Conservation (phyloP, 1,139 yeast species). For the Pichia sp. region DNA sequence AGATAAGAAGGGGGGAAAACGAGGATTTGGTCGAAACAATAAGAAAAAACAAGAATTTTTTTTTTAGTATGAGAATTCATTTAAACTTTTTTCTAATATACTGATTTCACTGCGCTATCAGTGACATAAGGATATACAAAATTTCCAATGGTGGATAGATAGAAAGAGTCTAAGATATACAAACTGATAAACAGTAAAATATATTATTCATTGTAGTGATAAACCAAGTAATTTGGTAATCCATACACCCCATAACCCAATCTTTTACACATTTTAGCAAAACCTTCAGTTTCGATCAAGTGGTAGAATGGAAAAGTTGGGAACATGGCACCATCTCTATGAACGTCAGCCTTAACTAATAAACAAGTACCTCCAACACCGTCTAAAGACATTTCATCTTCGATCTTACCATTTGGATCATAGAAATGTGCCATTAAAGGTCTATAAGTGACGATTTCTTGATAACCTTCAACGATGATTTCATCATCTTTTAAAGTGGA, state of each 20-base stretch:
- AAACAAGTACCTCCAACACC: conserved; percentile 98
- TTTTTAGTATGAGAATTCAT: too few species aligned
- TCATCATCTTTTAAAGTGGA: conserved; percentile 72
- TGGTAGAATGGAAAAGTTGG: conserved; percentile 97
- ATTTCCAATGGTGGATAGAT: too few species aligned
- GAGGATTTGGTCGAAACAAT: not conserved
- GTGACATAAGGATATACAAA: not conserved
- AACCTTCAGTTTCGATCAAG: conserved; percentile 94
- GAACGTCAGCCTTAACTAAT: conserved; percentile 92
- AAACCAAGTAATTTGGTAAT: conserved; percentile 88
- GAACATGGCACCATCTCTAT: conserved; percentile 98
- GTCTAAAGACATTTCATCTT: conserved; percentile 72
- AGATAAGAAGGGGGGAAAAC: not conserved
- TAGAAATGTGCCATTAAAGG: conserved; percentile 91
- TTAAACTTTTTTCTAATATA: too few species aligned
- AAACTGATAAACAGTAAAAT: too few species aligned
- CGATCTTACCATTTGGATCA: conserved; percentile 53
- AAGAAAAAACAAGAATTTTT: too few species aligned
- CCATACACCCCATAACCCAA: conserved; percentile 89
- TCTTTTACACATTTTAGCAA: conserved; percentile 96
- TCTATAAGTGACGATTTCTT: conserved; percentile 88
- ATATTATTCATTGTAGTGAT: conserved; percentile 68
- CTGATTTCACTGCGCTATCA: not conserved
- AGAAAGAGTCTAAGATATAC: too few species aligned
- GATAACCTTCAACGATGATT: conserved; percentile 86